Evolutionary conservation across 73 alveolate species (phyloP).

Genomic region (Tetrahymena thermophila): DNA sequence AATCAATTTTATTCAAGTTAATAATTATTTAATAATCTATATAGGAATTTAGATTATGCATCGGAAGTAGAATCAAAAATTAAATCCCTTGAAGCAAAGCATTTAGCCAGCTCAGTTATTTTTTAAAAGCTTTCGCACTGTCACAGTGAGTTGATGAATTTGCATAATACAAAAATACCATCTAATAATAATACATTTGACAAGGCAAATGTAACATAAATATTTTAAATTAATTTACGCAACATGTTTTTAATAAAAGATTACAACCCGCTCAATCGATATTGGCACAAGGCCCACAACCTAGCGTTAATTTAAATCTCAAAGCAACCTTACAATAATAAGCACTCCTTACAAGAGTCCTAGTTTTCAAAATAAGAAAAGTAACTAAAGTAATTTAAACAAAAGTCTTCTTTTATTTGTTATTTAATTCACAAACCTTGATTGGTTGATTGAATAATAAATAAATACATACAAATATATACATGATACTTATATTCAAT

Average conservation of each 20-base stretch:
- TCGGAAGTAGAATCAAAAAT: background rate
- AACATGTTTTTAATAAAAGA: background rate
- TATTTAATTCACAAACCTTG: background rate
- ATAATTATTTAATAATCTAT: background rate
- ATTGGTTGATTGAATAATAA: background rate
- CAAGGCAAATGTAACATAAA: background rate
- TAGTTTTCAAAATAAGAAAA: background rate
- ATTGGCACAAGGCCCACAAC: background rate
- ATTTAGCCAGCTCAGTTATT: background rate
- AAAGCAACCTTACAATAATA: background rate
- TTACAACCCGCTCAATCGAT: background rate
- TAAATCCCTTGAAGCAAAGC: background rate
- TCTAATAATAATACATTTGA: background rate
- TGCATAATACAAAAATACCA: background rate
- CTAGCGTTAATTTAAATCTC: background rate
- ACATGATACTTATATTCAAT: background rate
- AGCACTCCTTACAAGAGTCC: constrained; percentile 3
- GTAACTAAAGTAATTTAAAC: background rate
- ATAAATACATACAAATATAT: background rate
- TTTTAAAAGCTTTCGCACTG: background rate
- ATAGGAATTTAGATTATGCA: background rate
- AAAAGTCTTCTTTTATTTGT: background rate
- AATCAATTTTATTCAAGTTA: background rate
- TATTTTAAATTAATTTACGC: background rate
- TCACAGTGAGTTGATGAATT: background rate